Evolutionary conservation across 2,329 filamentous ascomycete genomes (phyloP), one percentile per base, ranked within the genome.

Genomic region (Colletotrichum chlorophyti): DNA sequence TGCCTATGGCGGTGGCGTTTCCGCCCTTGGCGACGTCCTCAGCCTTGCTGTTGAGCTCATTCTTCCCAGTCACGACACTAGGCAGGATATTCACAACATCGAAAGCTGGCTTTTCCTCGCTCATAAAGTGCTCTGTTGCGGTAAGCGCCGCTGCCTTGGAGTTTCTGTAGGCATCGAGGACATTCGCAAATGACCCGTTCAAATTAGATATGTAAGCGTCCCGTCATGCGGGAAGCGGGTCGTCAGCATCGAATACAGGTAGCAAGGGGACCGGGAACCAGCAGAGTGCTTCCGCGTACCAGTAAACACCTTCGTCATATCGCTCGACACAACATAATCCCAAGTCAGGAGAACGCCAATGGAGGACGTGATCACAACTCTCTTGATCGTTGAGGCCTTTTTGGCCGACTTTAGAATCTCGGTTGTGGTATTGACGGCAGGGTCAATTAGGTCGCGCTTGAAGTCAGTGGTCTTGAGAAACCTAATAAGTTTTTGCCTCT

Each of bases 301-400:
- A n/a, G 41, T 31, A 6, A 45, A 31, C 4, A 31, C 26, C 6
- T 6, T 45, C 4, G 26, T 14, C 3, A 29, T 14, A 32, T 45
- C 41, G 12, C 17, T 6, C n/a, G 41, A 45, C 1, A 31, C 3
- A 6, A 45, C 12, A 8, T 29, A 45, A 6, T 45, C 41, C 41
- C 41, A 48, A 2, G 27, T 14, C 5, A 48, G 4, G 32, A 45
- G 2, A 21, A 69, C 65, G 1, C 53, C 64, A 8, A 68, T 65
- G 1, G 75, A 78, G 2, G 69, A 72, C 2, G 77, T 79, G 51
- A 82, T 75, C 17, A 79, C 72, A 12, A 80, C 63, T n/a, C 73
- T 69, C 54, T 72, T 68, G 23, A 80, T 67, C 0, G 64, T 69
- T 1, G 65, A 59, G 6, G 53, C 57, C 49, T 72, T 72, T 14